Percentiles rank a stretch among this genome's conserved stretches.
These are phyloP conservation scores for Linnemannia hyalina DNA, from an alignment of 192 early-diverging fungal genomes.

Conservation along the genomic window DNA sequence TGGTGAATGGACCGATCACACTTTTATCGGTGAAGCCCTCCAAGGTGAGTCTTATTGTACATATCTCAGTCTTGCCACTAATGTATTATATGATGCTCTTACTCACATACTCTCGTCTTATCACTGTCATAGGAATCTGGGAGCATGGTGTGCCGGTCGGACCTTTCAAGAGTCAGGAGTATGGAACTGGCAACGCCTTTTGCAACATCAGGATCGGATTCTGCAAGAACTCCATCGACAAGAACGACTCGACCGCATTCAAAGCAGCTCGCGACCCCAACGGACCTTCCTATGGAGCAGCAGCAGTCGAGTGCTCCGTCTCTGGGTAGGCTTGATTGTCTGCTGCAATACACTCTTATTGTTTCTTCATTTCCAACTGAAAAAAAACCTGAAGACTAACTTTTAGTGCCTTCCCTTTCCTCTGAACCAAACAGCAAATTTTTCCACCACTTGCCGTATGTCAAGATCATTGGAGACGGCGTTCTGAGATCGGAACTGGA, in stretches of 20 bases:
- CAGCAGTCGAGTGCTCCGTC: slow-evolving; percentile 56
- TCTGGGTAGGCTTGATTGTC: slow-evolving; percentile 32
- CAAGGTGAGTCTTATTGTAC: slow-evolving; percentile 30
- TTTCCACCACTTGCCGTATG: slow-evolving; percentile 46
- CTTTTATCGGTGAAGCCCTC: slow-evolving; percentile 55
- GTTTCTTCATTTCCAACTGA: not conserved
- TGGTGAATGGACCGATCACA: slow-evolving; percentile 59
- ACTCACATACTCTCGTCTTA: not conserved
- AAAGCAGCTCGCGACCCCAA: slow-evolving; percentile 34
- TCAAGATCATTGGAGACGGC: slow-evolving; percentile 30
- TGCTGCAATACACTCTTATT: not conserved
- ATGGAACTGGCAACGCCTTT: slow-evolving; percentile 58
- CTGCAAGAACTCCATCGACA: slow-evolving; percentile 54
- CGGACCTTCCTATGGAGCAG: slow-evolving; percentile 38
- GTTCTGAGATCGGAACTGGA: slow-evolving; percentile 33
- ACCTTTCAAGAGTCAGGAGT: slow-evolving; percentile 57
- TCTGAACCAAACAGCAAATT: slow-evolving; percentile 36
- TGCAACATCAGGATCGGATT: slow-evolving; percentile 51
- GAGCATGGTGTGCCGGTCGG: slow-evolving; percentile 53
- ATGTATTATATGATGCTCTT: not conserved
- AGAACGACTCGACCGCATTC: slow-evolving; percentile 30
- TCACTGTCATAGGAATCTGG: slow-evolving; percentile 45
- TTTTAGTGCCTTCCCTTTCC: not conserved
- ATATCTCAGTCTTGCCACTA: not conserved
- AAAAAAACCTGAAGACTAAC: not conserved